A percentile compares a stretch with the other conserved stretches of the same genome.
These are phyloP conservation scores for Ophiostoma quercus DNA, from an alignment of 2,329 filamentous ascomycete genomes.

Conservation along the genomic window DNA sequence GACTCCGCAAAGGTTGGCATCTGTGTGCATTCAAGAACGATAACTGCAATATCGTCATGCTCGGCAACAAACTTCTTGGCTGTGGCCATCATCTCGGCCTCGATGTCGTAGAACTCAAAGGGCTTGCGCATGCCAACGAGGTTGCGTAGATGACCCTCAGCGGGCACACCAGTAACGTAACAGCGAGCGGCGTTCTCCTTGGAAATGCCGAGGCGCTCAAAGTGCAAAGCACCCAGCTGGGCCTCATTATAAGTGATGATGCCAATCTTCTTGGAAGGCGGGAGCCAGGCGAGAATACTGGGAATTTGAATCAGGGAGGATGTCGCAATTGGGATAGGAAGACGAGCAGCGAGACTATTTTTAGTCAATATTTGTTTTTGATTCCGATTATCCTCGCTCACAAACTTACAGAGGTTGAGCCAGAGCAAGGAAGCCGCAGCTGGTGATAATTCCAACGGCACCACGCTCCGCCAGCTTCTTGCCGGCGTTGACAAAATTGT, in stretches of 20 bases:
- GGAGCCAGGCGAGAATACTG: constrained; percentile 10
- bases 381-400: too few species aligned
- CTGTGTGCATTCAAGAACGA: neutral
- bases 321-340: constrained; percentile 21
- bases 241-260: constrained; percentile 18
- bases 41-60: neutral
- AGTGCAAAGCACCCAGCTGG: constrained; percentile 15
- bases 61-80: neutral
- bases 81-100: neutral
- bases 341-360: neutral
- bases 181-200: constrained; percentile 6
- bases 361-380: neutral
- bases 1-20: constrained; percentile 1
- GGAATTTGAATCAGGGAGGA: constrained; percentile 20
- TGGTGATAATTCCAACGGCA: constrained; percentile 6
- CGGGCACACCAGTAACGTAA: constrained; percentile 13
- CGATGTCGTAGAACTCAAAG: neutral
- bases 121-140: constrained; percentile 6
- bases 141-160: constrained; percentile 14
- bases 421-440: constrained; percentile 2
- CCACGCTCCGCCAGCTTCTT: neutral
- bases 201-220: constrained; percentile 19
- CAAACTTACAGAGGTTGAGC: neutral
- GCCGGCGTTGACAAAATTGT: neutral
- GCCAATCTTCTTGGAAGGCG: constrained; percentile 18